phyloP scores from a whole-genome alignment of 192 early-diverging fungal species.

The Backusella sp. region DNA sequence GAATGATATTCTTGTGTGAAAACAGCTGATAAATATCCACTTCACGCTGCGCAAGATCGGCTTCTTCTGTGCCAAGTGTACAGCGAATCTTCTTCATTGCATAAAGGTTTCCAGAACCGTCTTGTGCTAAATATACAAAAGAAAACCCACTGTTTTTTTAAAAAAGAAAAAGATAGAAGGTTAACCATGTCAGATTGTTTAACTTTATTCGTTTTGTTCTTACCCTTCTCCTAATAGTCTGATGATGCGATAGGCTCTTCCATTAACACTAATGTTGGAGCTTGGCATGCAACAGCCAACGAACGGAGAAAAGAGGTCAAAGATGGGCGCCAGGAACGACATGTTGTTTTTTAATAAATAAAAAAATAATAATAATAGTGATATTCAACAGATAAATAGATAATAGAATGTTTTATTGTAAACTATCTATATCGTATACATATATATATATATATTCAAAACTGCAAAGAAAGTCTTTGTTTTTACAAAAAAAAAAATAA shows the following conservation, averaged over 20 bases:
- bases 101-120: slow-evolving; percentile 44
- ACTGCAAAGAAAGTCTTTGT: too few species aligned
- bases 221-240: slow-evolving; percentile 69
- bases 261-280: slow-evolving; percentile 56
- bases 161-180: background rate
- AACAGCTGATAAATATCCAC: slow-evolving; percentile 67
- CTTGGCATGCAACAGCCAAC: slow-evolving; percentile 49
- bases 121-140: slow-evolving; percentile 63
- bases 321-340: slow-evolving; percentile 33
- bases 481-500: too few species aligned
- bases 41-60: slow-evolving; percentile 63
- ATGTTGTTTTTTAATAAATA: background rate
- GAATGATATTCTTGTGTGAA: slow-evolving; percentile 63
- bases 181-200: background rate
- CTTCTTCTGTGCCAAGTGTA: slow-evolving; percentile 55
- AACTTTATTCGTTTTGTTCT: background rate
- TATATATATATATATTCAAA: too few species aligned
- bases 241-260: slow-evolving; percentile 55
- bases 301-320: slow-evolving; percentile 36
- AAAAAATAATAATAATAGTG: background rate
- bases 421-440: too few species aligned
- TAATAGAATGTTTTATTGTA: too few species aligned
- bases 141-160: slow-evolving; percentile 60
- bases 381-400: too few species aligned
- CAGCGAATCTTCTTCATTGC: slow-evolving; percentile 73